phyloP scores from a whole-genome alignment of 2,329 filamentous ascomycete genomes.

The Sporothrix schenckii region DNA sequence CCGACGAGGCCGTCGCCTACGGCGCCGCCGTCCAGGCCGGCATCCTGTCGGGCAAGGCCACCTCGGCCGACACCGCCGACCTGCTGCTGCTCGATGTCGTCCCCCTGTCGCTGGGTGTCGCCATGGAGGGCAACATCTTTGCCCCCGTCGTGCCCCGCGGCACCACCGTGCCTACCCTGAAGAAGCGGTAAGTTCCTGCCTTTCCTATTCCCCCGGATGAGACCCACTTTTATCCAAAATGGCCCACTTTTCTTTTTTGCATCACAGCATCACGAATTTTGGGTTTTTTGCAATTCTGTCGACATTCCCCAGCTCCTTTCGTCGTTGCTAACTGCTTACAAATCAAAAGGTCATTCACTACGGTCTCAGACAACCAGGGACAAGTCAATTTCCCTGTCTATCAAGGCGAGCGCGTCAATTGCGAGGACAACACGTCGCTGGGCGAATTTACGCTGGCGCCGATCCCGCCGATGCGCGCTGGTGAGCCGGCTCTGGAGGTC shows the following conservation, averaged over 20 bases:
- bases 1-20: slow-evolving; percentile 98
- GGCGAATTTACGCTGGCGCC: slow-evolving; percentile 97
- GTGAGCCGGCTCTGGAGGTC: slow-evolving; percentile 94
- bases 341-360: slow-evolving; percentile 71
- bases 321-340: neutral
- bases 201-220: neutral
- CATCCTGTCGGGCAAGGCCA: slow-evolving; percentile 98
- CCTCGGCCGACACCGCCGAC: slow-evolving; percentile 89
- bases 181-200: slow-evolving; percentile 60
- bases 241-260: too few species aligned
- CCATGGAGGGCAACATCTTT: slow-evolving; percentile 99
- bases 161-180: slow-evolving; percentile 74
- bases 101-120: slow-evolving; percentile 95
- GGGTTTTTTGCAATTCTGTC: too few species aligned
- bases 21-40: slow-evolving; percentile 98
- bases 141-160: slow-evolving; percentile 86
- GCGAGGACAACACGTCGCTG: slow-evolving; percentile 95
- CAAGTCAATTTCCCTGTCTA: slow-evolving; percentile 89
- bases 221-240: too few species aligned
- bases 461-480: slow-evolving; percentile 83
- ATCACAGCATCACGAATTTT: too few species aligned
- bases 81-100: slow-evolving; percentile 95
- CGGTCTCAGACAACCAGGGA: slow-evolving; percentile 74
- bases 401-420: slow-evolving; percentile 98
- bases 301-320: neutral